Evolutionary conservation across 225 moss, liverwort and hornwort species (phyloP).

Genomic region (Bryoerythrophyllum caledonicum): DNA sequence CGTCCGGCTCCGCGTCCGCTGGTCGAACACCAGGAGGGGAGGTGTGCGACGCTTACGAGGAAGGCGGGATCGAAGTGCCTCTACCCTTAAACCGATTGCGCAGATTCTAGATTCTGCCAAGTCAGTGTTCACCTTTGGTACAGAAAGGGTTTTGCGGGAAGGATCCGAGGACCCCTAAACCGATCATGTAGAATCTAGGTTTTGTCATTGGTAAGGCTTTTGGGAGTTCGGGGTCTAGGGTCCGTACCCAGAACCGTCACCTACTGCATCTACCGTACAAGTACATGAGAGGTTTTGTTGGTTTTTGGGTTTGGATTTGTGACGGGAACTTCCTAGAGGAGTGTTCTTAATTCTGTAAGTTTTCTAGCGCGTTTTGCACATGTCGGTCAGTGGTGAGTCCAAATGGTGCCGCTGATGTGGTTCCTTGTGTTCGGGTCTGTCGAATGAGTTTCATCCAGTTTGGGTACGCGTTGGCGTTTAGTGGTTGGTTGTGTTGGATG

Average conservation of each 20-base stretch:
- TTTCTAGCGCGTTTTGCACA: neutral
- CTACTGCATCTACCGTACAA: fast-evolving
- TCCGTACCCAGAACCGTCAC: neutral
- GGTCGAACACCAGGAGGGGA: neutral
- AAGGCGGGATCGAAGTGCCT: neutral
- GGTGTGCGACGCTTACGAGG: constrained; percentile 1
- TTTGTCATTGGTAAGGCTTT: neutral
- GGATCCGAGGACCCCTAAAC: neutral
- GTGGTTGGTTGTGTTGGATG: neutral
- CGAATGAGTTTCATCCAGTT: neutral
- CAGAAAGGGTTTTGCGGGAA: no score
- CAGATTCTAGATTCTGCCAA: neutral
- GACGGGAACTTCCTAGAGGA: neutral
- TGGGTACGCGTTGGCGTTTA: neutral
- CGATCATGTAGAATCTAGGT: neutral
- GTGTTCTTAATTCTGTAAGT: no score
- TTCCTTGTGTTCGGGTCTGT: neutral
- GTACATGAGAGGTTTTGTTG: neutral
- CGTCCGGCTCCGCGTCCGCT: neutral
- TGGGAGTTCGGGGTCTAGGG: neutral
- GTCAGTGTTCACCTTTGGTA: no score
- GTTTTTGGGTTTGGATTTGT: neutral
- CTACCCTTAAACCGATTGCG: neutral
- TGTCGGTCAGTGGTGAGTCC: neutral
- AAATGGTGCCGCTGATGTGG: neutral